Evolutionary conservation across 768 basidiomycete species (phyloP).

Genomic region (Melanogaster broomeanus): DNA sequence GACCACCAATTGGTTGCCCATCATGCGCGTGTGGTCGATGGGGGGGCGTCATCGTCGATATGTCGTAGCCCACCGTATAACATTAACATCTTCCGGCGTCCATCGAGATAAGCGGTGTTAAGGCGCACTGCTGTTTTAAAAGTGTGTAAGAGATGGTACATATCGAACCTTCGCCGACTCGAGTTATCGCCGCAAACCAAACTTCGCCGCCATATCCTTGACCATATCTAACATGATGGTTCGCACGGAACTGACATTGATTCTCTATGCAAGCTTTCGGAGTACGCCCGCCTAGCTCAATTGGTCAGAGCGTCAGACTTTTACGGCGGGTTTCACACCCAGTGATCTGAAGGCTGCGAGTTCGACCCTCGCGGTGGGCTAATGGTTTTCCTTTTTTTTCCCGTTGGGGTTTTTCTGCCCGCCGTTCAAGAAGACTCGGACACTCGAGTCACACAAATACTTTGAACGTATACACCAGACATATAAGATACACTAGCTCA

Average conservation of each 20-base stretch:
- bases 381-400: conserved; percentile 23
- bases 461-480: background rate
- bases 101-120: conserved; percentile 24
- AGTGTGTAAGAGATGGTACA: too few species aligned
- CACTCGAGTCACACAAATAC: background rate
- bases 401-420: background rate
- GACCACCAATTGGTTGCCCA: conserved; percentile 2
- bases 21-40: background rate
- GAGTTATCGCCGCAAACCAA: conserved; percentile 10
- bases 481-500: too few species aligned
- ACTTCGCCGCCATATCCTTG: background rate
- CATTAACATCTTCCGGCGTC: conserved; percentile 3
- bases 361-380: conserved; percentile 86
- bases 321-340: conserved; percentile 31
- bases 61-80: conserved; percentile 3
- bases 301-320: conserved; percentile 65
- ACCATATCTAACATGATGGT: too few species aligned
- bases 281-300: conserved; percentile 58
- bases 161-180: background rate
- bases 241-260: too few species aligned
- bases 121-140: conserved; percentile 7
- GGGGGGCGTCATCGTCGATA: conserved; percentile 2
- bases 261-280: background rate
- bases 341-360: conserved; percentile 79
- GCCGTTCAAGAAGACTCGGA: too few species aligned